A percentile compares a stretch with the other conserved stretches of the same genome.
Conservation (phyloP, 2,329 filamentous ascomycete genomes). For the Passalora sequoiae region DNA sequence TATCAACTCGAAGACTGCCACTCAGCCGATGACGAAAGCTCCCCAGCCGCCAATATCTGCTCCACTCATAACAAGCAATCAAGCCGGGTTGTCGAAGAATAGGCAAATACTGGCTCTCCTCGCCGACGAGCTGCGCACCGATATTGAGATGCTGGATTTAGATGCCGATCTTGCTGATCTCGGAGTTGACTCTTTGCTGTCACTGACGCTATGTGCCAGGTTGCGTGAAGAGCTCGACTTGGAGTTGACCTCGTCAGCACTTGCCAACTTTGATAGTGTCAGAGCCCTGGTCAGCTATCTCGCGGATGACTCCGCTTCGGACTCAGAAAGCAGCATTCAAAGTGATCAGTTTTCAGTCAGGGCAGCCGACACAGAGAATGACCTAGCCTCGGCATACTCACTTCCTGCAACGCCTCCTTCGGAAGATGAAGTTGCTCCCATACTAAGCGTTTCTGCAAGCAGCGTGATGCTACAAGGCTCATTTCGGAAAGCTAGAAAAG, state of each 20-base stretch:
- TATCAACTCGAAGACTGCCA: no score
- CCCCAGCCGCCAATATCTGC: no score
- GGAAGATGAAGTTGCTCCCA: background rate
- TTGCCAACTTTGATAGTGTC: background rate
- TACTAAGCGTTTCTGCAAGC: background rate
- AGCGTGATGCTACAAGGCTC: slow-evolving; percentile 16
- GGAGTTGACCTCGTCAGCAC: slow-evolving; percentile 2
- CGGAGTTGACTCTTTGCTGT: slow-evolving; percentile 27
- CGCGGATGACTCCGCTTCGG: no score
- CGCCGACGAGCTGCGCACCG: no score
- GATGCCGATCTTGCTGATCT: slow-evolving; percentile 18
- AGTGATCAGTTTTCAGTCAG: background rate
- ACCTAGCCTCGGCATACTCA: background rate
- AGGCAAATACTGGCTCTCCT: no score
- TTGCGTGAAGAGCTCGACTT: slow-evolving; percentile 16
- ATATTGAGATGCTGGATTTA: no score
- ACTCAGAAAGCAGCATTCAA: background rate
- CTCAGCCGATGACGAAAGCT: no score
- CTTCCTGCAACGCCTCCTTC: background rate
- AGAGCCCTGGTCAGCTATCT: no score
- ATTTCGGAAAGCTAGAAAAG: slow-evolving; percentile 7
- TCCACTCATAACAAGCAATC: no score
- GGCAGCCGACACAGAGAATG: background rate
- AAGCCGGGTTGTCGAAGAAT: no score
- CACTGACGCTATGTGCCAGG: slow-evolving; percentile 5